phyloP scores from a whole-genome alignment of 257 asterid species.

The Plantago ovata region DNA sequence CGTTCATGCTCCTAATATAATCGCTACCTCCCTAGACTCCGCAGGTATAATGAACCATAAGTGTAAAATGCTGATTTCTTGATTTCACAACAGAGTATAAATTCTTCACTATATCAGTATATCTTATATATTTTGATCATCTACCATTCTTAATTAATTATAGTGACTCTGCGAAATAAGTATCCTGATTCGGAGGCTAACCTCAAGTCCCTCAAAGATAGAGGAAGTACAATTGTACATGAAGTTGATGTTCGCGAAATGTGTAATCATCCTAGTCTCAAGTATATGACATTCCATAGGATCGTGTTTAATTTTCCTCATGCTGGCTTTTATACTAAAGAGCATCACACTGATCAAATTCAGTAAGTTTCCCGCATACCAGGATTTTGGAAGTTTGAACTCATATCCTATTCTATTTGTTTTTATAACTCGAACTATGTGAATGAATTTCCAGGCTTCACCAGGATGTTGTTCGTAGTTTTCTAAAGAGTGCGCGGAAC shows the following conservation, averaged over 20 bases:
- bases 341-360: slow-evolving; percentile 11
- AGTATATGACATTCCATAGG: slow-evolving; percentile 20
- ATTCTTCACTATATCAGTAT: no score
- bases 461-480: not conserved
- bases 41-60: not conserved
- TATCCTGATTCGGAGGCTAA: slow-evolving; percentile 19
- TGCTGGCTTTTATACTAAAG: slow-evolving; percentile 17
- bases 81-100: no score
- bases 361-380: slow-evolving; percentile 13
- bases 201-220: slow-evolving; percentile 12
- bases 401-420: no score
- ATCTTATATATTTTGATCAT: not conserved
- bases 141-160: not conserved
- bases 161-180: not conserved
- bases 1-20: slow-evolving; percentile 28
- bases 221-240: slow-evolving; percentile 29
- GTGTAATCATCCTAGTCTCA: slow-evolving; percentile 7
- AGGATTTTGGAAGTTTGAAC: no score
- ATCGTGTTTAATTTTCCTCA: slow-evolving; percentile 42
- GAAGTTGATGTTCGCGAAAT: slow-evolving; percentile 21
- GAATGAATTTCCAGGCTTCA: not conserved
- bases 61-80: not conserved
- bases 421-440: no score
- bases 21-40: slow-evolving; percentile 33
- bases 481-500: not conserved